Conservation (phyloP, 148 eudicot species). For the Chenopodium formosanum region DNA sequence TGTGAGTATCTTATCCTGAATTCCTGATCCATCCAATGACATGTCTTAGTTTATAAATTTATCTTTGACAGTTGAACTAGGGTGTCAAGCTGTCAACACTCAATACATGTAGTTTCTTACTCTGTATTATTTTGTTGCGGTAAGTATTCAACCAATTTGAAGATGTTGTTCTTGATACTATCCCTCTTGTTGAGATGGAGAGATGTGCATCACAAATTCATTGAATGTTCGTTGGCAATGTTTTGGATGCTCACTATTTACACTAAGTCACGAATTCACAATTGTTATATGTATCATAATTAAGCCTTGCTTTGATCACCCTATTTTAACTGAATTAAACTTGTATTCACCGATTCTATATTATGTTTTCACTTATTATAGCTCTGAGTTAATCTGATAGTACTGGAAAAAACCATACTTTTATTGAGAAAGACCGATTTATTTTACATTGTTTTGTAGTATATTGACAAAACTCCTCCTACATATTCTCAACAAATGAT, state of each 20-base stretch:
- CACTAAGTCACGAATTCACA: neutral
- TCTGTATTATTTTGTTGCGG: neutral
- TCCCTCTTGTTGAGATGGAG: neutral
- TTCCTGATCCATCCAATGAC: neutral
- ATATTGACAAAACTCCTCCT: too few relatives aligned
- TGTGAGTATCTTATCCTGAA: constrained; percentile 44
- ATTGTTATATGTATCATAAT: too few relatives aligned
- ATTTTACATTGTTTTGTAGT: neutral
- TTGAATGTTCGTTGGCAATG: constrained; percentile 1
- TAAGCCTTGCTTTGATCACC: too few relatives aligned
- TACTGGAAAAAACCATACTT: too few relatives aligned
- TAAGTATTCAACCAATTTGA: neutral
- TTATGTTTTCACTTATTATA: too few relatives aligned
- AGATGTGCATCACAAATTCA: neutral
- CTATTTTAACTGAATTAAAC: too few relatives aligned
- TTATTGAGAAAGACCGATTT: too few relatives aligned
- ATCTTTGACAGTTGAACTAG: neutral
- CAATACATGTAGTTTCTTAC: neutral
- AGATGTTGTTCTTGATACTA: neutral
- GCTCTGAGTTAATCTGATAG: too few relatives aligned
- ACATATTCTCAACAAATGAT: too few relatives aligned
- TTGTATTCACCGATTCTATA: too few relatives aligned
- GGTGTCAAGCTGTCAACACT: neutral
- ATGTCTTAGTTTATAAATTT: neutral
- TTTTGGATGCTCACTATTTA: neutral